These are phyloP conservation scores for Coemansia sp. DNA, from an alignment of 192 early-diverging fungal species.

Conservation along the genomic window DNA sequence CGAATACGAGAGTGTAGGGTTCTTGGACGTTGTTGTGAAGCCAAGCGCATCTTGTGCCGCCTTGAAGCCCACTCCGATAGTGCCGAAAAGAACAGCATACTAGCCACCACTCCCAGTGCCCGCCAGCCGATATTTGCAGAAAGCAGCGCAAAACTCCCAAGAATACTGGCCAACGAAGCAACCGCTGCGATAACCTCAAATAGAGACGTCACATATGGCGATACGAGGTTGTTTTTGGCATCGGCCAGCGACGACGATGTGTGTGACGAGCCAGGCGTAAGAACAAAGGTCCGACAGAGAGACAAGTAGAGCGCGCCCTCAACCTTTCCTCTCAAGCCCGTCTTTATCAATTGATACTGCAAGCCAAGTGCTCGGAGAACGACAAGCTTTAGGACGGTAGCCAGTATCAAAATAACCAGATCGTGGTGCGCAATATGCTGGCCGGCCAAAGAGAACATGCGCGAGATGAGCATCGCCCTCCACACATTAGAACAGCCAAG, in stretches of 20 bases:
- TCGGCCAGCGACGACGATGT: constrained; percentile 8
- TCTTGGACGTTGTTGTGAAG: neutral
- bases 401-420: neutral
- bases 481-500: constrained; percentile 16
- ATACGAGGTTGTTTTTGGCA: constrained; percentile 1
- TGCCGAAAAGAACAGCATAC: neutral
- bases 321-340: neutral
- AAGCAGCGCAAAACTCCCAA: constrained; percentile 18
- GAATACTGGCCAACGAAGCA: constrained; percentile 4
- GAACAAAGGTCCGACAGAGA: constrained; percentile 13
- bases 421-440: neutral
- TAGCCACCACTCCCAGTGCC: neutral
- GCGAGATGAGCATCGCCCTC: constrained; percentile 9
- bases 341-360: neutral
- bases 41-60: neutral
- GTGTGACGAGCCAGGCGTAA: constrained; percentile 13
- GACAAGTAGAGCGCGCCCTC: constrained; percentile 14
- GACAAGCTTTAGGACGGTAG: neutral
- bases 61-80: constrained; percentile 24
- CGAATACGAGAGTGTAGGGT: constrained; percentile 24
- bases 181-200: constrained; percentile 5
- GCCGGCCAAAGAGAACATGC: constrained; percentile 13
- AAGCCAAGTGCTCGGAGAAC: constrained; percentile 6
- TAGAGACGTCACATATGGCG: constrained; percentile 13
- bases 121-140: constrained; percentile 24